Evolutionary conservation across 257 asterid genomes (phyloP).

Genomic region (Nyctanthes arbortristis): DNA sequence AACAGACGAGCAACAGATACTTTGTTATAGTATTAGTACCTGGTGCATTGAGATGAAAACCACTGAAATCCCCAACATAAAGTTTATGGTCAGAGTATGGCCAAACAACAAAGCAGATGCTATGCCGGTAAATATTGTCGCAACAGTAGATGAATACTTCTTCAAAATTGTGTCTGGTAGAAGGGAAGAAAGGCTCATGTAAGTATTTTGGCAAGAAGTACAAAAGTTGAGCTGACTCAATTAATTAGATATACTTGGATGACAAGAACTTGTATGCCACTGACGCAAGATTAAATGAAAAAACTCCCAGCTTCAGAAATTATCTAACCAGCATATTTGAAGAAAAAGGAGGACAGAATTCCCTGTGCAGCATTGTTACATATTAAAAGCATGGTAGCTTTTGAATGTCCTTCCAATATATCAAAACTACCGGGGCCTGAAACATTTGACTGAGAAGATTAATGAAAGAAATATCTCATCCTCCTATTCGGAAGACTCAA

Average conservation of each 20-base stretch:
- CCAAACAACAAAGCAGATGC: constrained; percentile 96
- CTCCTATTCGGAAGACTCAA: constrained; percentile 4
- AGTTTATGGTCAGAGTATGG: constrained; percentile 85
- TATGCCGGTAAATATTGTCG: constrained; percentile 97
- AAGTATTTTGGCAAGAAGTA: constrained; percentile 24
- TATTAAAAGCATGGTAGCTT: constrained; percentile 86
- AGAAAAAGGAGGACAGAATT: constrained; percentile 93
- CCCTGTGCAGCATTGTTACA: constrained; percentile 99
- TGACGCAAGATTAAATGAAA: constrained; percentile 16
- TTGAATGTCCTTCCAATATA: constrained; percentile 92
- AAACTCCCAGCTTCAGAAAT: constrained; percentile 7
- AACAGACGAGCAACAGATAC: constrained; percentile 10
- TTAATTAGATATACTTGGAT: constrained; percentile 13
- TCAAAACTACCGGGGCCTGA: constrained; percentile 87
- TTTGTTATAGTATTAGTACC: constrained; percentile 55
- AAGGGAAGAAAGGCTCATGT: constrained; percentile 26
- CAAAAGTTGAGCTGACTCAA: constrained; percentile 9
- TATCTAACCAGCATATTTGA: constrained; percentile 94
- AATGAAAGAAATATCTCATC: constrained; percentile 13
- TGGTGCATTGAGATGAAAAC: constrained; percentile 99
- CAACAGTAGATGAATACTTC: constrained; percentile 98
- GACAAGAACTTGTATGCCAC: neutral
- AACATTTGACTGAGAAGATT: constrained; percentile 22
- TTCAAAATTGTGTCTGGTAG: constrained; percentile 80
- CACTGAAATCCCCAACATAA: constrained; percentile 89